Conservation (phyloP, 1,284 basidiomycete species). For the Apiotrichum laibachii region DNA sequence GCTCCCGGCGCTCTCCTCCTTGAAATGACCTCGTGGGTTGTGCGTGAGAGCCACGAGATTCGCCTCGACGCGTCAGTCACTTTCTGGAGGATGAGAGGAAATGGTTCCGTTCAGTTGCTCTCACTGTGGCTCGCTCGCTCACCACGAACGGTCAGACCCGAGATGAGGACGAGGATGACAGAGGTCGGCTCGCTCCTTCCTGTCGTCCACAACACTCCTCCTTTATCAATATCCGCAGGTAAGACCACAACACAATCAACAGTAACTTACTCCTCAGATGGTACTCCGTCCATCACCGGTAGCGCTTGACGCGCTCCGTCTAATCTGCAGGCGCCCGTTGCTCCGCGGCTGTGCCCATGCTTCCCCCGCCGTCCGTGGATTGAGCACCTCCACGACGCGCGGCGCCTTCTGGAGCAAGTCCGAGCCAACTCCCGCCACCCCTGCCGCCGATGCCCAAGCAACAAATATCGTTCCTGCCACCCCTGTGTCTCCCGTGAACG, state of each 20-base stretch:
- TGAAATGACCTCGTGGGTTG: too few relatives aligned
- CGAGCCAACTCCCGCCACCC: not conserved
- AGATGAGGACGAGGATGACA: not conserved
- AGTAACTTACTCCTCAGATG: constrained; percentile 8
- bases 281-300: constrained; percentile 18
- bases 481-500: not conserved
- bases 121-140: too few relatives aligned
- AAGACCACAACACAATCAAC: too few relatives aligned
- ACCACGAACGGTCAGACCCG: too few relatives aligned
- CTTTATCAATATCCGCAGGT: not conserved
- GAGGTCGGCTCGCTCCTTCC: not conserved
- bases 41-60: too few relatives aligned
- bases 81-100: too few relatives aligned
- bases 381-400: constrained; percentile 5
- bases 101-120: too few relatives aligned
- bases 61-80: too few relatives aligned
- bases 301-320: constrained; percentile 16
- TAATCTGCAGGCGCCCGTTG: constrained; percentile 11
- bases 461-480: not conserved
- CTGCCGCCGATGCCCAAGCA: not conserved
- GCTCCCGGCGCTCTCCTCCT: too few relatives aligned
- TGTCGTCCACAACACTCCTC: not conserved
- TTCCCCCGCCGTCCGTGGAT: not conserved
- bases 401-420: constrained; percentile 2
- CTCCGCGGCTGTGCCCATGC: not conserved